Evolutionary conservation across 495 filamentous ascomycete genomes (phyloP).

Genomic region (Patellaria atrata): DNA sequence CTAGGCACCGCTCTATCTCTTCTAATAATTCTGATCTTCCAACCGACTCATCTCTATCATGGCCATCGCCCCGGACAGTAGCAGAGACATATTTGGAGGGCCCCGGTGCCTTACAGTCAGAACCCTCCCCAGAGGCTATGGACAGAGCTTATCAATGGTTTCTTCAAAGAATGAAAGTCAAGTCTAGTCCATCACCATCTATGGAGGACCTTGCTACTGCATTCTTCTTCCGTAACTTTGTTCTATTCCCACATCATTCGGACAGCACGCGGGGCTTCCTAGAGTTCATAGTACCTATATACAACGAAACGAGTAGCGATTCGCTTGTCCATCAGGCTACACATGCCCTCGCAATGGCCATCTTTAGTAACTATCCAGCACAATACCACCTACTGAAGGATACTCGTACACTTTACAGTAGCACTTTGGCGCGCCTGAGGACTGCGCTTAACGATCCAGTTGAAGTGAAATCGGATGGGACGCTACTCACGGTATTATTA

Average conservation of each 20-base stretch:
- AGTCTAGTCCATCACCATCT: too few relatives aligned
- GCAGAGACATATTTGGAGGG: too few relatives aligned
- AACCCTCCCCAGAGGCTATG: too few relatives aligned
- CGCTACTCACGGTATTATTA: slow-evolving; percentile 19
- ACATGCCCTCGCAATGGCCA: slow-evolving; percentile 20
- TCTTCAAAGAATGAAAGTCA: too few relatives aligned
- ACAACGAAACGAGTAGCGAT: slow-evolving; percentile 13
- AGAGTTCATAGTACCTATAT: slow-evolving; percentile 20
- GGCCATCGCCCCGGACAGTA: too few relatives aligned
- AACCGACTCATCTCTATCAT: too few relatives aligned
- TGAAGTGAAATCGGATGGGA: slow-evolving; percentile 19
- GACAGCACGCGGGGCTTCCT: slow-evolving; percentile 21
- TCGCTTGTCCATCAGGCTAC: slow-evolving; percentile 23
- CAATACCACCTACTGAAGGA: slow-evolving; percentile 15
- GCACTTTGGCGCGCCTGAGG: slow-evolving; percentile 18
- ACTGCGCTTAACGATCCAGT: slow-evolving; percentile 17
- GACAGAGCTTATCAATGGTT: too few relatives aligned
- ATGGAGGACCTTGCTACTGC: slow-evolving; percentile 19
- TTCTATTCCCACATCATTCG: slow-evolving; percentile 19
- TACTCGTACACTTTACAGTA: slow-evolving; percentile 17
- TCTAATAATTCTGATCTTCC: too few relatives aligned
- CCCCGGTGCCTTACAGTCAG: too few relatives aligned
- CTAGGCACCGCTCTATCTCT: too few relatives aligned
- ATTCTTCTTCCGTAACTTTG: slow-evolving; percentile 25
- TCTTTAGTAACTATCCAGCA: slow-evolving; percentile 20